A percentile compares a stretch with the other conserved stretches of the same genome.
phyloP scores from a whole-genome alignment of 768 basidiomycete genomes.

The Termitomyces sp. region DNA sequence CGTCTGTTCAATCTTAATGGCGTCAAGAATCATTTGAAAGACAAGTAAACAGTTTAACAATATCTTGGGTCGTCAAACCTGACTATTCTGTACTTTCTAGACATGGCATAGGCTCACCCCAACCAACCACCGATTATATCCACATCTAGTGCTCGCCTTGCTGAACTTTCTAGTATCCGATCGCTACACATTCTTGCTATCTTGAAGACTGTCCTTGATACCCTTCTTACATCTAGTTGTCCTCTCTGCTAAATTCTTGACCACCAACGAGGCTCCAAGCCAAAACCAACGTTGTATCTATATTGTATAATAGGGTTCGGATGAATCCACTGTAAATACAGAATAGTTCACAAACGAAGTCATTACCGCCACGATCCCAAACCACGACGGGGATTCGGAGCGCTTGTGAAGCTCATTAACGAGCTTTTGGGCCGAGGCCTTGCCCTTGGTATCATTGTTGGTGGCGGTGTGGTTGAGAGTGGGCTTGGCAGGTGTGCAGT shows the following conservation, averaged over 20 bases:
- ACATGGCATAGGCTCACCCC: background rate
- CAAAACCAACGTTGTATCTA: background rate
- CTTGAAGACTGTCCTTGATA: background rate
- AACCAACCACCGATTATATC: background rate
- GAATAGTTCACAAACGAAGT: background rate
- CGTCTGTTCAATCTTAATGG: background rate
- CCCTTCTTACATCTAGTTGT: background rate
- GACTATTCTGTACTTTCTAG: background rate
- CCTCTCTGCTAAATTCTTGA: background rate
- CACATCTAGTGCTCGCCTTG: background rate
- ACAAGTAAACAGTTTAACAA: background rate
- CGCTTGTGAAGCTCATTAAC: background rate
- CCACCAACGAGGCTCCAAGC: background rate
- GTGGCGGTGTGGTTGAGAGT: background rate
- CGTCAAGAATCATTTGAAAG: background rate
- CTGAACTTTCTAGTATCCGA: background rate
- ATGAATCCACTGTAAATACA: background rate
- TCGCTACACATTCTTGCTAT: background rate
- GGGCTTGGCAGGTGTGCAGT: background rate
- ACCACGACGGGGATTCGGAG: background rate
- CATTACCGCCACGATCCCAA: constrained; percentile 3
- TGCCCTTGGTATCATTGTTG: background rate
- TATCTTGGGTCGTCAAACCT: background rate
- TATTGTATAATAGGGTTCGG: background rate
- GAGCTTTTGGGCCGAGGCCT: background rate